Evolutionary conservation across 2,329 filamentous ascomycete genomes (phyloP).

Genomic region (Aquanectria penicillioides): DNA sequence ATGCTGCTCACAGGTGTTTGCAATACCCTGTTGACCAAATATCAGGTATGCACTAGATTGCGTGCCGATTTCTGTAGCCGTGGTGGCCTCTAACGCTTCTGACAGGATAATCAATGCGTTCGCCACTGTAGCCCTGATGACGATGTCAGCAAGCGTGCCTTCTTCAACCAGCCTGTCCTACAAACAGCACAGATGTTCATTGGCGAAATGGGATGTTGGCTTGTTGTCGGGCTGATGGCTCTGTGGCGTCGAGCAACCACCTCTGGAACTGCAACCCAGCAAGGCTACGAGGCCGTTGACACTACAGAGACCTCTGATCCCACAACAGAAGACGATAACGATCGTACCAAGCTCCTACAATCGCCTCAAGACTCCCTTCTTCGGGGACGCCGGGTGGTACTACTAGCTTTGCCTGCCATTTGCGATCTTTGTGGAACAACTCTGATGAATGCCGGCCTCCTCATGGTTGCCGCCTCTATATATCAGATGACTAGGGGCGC

Average conservation of each 20-base stretch:
- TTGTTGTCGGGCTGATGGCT: conserved; percentile 79
- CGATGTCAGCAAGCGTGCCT: conserved; percentile 71
- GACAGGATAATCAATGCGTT: conserved; percentile 94
- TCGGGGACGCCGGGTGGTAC: conserved; percentile 73
- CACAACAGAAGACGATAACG: conserved; percentile 51
- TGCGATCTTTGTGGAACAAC: conserved; percentile 97
- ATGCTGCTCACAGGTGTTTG: conserved; percentile 97
- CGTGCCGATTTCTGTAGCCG: no score
- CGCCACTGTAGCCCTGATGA: conserved; percentile 79
- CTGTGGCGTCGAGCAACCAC: conserved; percentile 69
- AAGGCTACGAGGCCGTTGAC: conserved; percentile 74
- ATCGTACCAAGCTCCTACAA: conserved; percentile 55
- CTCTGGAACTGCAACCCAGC: conserved; percentile 53
- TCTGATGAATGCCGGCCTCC: conserved; percentile 93
- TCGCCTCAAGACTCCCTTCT: conserved; percentile 68
- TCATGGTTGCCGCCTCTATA: conserved; percentile 94
- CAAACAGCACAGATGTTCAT: conserved; percentile 99
- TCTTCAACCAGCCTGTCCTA: conserved; percentile 94
- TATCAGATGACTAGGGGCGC: conserved; percentile 99
- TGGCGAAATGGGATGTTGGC: conserved; percentile 95
- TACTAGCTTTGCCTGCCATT: conserved; percentile 86
- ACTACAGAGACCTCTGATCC: conserved; percentile 57
- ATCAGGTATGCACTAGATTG: conserved; percentile 87
- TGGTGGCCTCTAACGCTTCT: no score
- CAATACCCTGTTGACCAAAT: conserved; percentile 97